These are phyloP conservation scores for Stagonosporopsis vannaccii DNA, from an alignment of 2,329 filamentous ascomycete genomes.

Conservation along the genomic window DNA sequence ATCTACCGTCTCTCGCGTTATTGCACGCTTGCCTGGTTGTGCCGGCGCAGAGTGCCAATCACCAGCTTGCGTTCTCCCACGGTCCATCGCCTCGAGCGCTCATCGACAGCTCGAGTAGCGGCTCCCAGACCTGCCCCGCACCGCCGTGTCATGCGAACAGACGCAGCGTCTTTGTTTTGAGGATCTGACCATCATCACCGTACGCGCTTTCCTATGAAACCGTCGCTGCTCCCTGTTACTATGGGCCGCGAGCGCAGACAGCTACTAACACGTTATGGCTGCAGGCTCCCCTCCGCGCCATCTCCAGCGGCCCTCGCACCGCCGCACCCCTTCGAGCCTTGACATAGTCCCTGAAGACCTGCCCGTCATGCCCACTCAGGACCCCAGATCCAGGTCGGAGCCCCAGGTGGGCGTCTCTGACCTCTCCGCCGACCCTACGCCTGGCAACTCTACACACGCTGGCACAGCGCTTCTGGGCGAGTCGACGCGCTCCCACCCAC, in stretches of 20 bases:
- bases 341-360: conserved; percentile 41
- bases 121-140: conserved; percentile 11
- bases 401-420: conserved; percentile 40
- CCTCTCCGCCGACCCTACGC: conserved; percentile 30
- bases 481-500: conserved; percentile 55
- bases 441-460: conserved; percentile 37
- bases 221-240: neutral
- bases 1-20: neutral
- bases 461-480: conserved; percentile 45
- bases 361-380: conserved; percentile 39
- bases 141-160: conserved; percentile 41
- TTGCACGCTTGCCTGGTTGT: conserved; percentile 18
- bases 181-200: conserved; percentile 25
- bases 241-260: conserved; percentile 10
- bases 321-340: conserved; percentile 40
- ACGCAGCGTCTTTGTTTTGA: conserved; percentile 6
- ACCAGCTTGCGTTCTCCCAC: conserved; percentile 40
- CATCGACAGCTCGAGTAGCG: conserved; percentile 2
- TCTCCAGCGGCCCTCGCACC: conserved; percentile 34
- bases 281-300: conserved; percentile 38
- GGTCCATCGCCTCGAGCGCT: conserved; percentile 21
- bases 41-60: conserved; percentile 40
- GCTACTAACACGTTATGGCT: conserved; percentile 43
- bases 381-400: conserved; percentile 39
- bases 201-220: conserved; percentile 28